A percentile compares a stretch with the other conserved stretches of the same genome.
Conservation (phyloP, 176 grass and related monocot genomes). For the Musa schizocarpa region DNA sequence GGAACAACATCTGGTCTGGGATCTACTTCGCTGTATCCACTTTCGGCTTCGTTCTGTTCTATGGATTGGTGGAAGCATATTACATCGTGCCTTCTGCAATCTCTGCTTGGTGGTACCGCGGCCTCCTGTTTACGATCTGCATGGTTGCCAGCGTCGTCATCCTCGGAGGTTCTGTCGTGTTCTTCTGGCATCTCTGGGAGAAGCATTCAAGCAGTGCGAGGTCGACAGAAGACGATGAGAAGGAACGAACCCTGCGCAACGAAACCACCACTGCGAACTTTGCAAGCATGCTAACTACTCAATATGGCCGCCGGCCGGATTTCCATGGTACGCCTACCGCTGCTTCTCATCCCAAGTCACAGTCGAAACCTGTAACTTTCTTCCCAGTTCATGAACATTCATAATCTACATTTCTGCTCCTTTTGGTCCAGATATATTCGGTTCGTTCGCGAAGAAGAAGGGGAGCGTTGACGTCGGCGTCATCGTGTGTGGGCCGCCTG, state of each 20-base stretch:
- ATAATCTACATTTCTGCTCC: no score
- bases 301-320: conserved; percentile 71
- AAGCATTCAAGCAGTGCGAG: conserved; percentile 38
- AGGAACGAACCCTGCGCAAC: not conserved
- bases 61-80: conserved; percentile 53
- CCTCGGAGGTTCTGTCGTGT: conserved; percentile 56
- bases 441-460: conserved; percentile 19
- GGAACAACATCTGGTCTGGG: conserved; percentile 66
- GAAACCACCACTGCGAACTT: conserved; percentile 23
- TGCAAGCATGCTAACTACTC: conserved; percentile 39
- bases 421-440: conserved; percentile 25
- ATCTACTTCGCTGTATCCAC: conserved; percentile 64
- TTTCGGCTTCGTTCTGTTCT: conserved; percentile 54
- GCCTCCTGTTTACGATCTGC: conserved; percentile 59
- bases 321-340: conserved; percentile 49
- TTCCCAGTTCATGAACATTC: no score
- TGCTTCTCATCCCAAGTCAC: not conserved
- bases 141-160: conserved; percentile 56
- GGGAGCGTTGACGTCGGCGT: conserved; percentile 34
- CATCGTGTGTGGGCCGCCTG: conserved; percentile 63
- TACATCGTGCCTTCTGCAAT: conserved; percentile 54
- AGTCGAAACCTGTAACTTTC: not conserved
- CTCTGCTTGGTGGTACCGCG: conserved; percentile 73
- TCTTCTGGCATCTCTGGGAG: conserved; percentile 63
- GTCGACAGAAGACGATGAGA: conserved; percentile 15